Evolutionary conservation across 108 stramenopile genomes (phyloP), one percentile per base, ranked within the genome.

Genomic region (Aurantiochytrium sp.): DNA sequence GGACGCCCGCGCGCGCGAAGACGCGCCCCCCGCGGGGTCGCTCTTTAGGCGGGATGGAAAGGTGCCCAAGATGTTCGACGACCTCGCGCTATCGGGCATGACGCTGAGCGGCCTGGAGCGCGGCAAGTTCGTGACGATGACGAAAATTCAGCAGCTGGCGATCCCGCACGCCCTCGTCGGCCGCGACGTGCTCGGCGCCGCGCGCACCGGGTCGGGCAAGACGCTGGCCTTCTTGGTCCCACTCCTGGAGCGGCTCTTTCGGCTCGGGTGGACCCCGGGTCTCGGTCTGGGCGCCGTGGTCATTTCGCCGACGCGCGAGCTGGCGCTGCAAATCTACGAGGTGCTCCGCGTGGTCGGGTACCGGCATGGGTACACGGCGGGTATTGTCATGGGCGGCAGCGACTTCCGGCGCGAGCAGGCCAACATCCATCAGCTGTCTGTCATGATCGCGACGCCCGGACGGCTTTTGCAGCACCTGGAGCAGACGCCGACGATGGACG

Each of bases 251-350:
- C 86, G 55, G 52, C 94, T 98, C 15, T 97, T 91, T 89, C 92
- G 95, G 54, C 90, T 92, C 15, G 87, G 92, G 41, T 97, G 94
- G 93, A 87, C 94, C 5, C 89, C 93, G 19, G 88, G 91, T 37
- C 98, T 98, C 88, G 99, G 99, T 3, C 93, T 97, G 10, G 97
- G 96, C 22, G 98, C 96, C 21, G 90, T 98, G 55, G 90, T 98
- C n/a, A 92, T 99, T 68, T 95, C 96, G 6, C 99, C 99, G 0
- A 99, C 99, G 52, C 93, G 99, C n/a, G 99, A 99, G 90, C 90
- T 99, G n/a, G 98, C 98, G n/a, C 93, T 97, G 34, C 99, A 99
- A 89, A 98, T 96, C 50, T 98, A 97, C 89, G 95, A 97, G 68
- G 98, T 98, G 4, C 92, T 99, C 36, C 92, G 96, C 3, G 85